phyloP scores from a whole-genome alignment of 2,329 filamentous ascomycete genomes.

The Fusarium abutilonis region DNA sequence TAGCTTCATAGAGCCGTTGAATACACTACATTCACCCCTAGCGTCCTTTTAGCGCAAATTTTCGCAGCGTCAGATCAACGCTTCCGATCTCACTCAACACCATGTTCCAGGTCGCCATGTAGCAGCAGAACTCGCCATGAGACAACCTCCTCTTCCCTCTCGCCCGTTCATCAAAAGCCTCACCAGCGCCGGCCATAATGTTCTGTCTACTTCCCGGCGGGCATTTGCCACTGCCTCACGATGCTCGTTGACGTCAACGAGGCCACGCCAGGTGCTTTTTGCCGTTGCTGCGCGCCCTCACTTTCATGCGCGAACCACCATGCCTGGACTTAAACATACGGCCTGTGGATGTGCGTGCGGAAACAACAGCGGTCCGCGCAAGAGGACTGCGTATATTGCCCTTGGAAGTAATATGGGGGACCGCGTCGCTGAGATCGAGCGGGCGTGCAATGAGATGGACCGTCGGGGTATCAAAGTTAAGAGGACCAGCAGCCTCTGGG shows the following conservation, averaged over 20 bases:
- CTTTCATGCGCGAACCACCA: conserved; percentile 12
- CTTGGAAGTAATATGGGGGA: conserved; percentile 94
- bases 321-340: conserved; percentile 36
- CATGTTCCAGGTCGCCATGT: conserved; percentile 27
- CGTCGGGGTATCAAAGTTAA: conserved; percentile 75
- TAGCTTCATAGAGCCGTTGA: not conserved
- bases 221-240: conserved; percentile 23
- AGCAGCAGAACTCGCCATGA: conserved; percentile 35
- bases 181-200: conserved; percentile 15
- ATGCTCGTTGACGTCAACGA: conserved; percentile 24
- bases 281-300: conserved; percentile 28
- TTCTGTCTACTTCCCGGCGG: conserved; percentile 9
- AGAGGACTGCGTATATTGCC: conserved; percentile 77
- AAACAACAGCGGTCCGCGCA: conserved; percentile 45
- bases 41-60: conserved; percentile 41
- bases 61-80: conserved; percentile 25
- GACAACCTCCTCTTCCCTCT: conserved; percentile 24
- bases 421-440: conserved; percentile 84
- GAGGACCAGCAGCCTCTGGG: conserved; percentile 88
- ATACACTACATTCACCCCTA: conserved; percentile 28
- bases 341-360: conserved; percentile 52
- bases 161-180: conserved; percentile 21
- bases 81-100: conserved; percentile 18
- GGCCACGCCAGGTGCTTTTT: conserved; percentile 18
- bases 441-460: conserved; percentile 82